Evolutionary conservation across 2,329 filamentous ascomycete species (phyloP).

Genomic region (Fusarium papillatum): DNA sequence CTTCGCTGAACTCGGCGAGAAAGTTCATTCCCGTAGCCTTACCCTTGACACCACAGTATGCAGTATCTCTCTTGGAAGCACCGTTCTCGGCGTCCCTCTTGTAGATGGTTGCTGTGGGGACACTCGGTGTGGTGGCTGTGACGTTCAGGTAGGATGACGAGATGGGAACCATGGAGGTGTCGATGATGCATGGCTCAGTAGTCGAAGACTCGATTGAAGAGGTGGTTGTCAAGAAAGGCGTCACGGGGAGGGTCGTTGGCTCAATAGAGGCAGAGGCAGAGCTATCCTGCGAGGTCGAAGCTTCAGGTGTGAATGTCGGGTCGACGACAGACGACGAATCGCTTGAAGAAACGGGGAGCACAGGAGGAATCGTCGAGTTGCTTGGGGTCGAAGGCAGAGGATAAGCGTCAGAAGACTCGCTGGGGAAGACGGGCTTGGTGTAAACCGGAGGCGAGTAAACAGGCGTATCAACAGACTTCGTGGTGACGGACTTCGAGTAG

Average conservation of each 20-base stretch:
- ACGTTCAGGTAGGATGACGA: constrained; percentile 41
- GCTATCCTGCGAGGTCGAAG: background rate
- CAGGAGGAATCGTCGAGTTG: constrained; percentile 21
- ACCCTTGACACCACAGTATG: constrained; percentile 57
- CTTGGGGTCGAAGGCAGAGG: background rate
- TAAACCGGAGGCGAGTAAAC: constrained; percentile 28
- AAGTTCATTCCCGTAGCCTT: constrained; percentile 52
- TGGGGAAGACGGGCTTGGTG: constrained; percentile 5
- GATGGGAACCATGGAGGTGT: constrained; percentile 50
- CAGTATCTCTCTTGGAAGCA: constrained; percentile 42
- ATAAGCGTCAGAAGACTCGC: constrained; percentile 14
- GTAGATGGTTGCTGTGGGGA: constrained; percentile 46
- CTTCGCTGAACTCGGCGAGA: constrained; percentile 54
- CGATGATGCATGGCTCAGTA: constrained; percentile 46
- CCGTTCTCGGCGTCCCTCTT: constrained; percentile 47
- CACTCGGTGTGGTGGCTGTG: constrained; percentile 37
- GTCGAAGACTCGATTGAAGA: constrained; percentile 1
- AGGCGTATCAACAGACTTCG: constrained; percentile 9
- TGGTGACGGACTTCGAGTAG: constrained; percentile 2
- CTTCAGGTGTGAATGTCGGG: background rate
- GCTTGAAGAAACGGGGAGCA: background rate
- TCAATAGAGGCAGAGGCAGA: background rate
- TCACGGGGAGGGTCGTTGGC: constrained; percentile 11
- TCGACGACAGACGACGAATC: background rate
- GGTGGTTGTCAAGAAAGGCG: constrained; percentile 16